phyloP scores from a whole-genome alignment of 1,284 basidiomycete genomes.

The Ceratobasidium sp. region DNA sequence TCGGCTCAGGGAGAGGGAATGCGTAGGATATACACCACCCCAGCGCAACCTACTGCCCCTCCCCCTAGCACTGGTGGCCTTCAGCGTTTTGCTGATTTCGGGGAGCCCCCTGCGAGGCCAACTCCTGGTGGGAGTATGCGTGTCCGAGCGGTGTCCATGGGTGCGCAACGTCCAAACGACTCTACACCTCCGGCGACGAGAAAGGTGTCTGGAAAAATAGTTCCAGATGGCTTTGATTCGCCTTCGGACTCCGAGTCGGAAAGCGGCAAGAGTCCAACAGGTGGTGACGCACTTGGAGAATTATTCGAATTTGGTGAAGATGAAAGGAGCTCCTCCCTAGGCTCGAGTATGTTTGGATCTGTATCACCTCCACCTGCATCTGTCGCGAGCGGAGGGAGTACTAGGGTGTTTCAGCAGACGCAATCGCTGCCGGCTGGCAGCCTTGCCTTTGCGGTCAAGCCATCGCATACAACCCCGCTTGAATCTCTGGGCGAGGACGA shows the following conservation, averaged over 20 bases:
- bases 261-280: slow-evolving; percentile 5
- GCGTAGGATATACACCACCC: slow-evolving; percentile 31
- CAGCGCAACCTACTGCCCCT: background rate
- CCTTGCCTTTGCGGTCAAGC: slow-evolving; percentile 15
- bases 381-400: background rate
- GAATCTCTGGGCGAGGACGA: slow-evolving; percentile 32
- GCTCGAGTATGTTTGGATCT: slow-evolving; percentile 34
- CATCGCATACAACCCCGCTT: slow-evolving; percentile 1
- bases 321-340: slow-evolving; percentile 2
- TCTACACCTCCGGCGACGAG: background rate
- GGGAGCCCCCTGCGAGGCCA: slow-evolving; percentile 21
- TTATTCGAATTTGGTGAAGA: slow-evolving; percentile 37
- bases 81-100: slow-evolving; percentile 37
- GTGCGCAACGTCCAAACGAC: slow-evolving; percentile 9
- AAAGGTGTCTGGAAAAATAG: background rate
- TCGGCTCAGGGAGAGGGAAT: slow-evolving; percentile 16
- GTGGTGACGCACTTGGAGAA: slow-evolving; percentile 8
- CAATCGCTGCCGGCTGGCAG: slow-evolving; percentile 38
- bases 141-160: slow-evolving; percentile 28
- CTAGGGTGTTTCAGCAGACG: slow-evolving; percentile 28
- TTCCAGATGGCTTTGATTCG: slow-evolving; percentile 19
- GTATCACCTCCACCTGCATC: background rate
- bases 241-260: slow-evolving; percentile 28
- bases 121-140: slow-evolving; percentile 15
- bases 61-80: slow-evolving; percentile 2